Conservation (phyloP, 495 filamentous ascomycete genomes). For the Lentithecium fluviatile region DNA sequence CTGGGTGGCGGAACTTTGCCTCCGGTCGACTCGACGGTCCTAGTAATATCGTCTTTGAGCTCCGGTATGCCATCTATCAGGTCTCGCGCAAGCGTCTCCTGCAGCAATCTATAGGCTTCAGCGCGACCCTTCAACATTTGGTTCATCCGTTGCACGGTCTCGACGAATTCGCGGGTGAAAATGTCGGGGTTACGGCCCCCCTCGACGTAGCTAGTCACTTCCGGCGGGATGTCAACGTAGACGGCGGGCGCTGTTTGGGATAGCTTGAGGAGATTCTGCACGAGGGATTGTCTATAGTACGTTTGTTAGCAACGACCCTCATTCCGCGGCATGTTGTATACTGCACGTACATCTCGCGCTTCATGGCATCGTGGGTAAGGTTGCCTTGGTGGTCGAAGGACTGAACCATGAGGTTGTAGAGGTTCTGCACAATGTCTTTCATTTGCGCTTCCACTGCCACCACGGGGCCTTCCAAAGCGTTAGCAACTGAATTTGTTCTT, state of each 20-base stretch:
- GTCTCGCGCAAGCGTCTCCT: slow-evolving; percentile 78
- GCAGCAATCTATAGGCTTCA: slow-evolving; percentile 74
- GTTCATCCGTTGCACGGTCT: slow-evolving; percentile 79
- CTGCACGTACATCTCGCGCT: slow-evolving; percentile 57
- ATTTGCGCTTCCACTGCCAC: slow-evolving; percentile 49
- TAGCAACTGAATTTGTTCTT: not conserved
- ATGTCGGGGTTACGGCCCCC: slow-evolving; percentile 93
- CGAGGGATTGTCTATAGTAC: slow-evolving; percentile 31
- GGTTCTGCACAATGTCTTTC: slow-evolving; percentile 77
- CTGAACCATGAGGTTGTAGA: slow-evolving; percentile 78
- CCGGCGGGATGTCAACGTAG: slow-evolving; percentile 64
- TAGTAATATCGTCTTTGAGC: slow-evolving; percentile 65
- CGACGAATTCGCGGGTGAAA: slow-evolving; percentile 96
- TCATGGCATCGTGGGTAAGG: slow-evolving; percentile 60
- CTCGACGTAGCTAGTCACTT: slow-evolving; percentile 92
- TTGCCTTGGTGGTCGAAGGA: slow-evolving; percentile 69
- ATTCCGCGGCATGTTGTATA: not conserved
- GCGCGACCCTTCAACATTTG: slow-evolving; percentile 81
- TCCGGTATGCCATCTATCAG: slow-evolving; percentile 78
- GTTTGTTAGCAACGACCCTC: slow-evolving; percentile 15
- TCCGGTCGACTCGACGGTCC: slow-evolving; percentile 55
- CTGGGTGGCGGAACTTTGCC: slow-evolving; percentile 30
- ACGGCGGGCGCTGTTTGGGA: slow-evolving; percentile 49
- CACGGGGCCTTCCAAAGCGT: slow-evolving; percentile 2
- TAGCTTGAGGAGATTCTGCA: slow-evolving; percentile 50